These are phyloP conservation scores for Phytophthora kernoviae DNA, from an alignment of 352 stramenopile species.

Conservation along the genomic window DNA sequence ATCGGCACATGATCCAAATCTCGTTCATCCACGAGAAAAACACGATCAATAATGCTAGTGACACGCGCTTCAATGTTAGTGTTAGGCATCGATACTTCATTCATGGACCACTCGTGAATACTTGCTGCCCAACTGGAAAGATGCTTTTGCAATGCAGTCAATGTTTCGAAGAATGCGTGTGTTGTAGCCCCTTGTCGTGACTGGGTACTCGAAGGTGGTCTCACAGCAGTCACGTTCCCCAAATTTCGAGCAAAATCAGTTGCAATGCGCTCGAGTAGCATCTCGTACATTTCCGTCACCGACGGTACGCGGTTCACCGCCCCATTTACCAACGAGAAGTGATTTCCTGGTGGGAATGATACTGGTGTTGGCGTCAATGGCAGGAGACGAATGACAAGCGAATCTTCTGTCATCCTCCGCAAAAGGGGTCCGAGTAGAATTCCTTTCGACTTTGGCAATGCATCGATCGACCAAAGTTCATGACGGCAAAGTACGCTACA, in stretches of 20 bases:
- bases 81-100: neutral
- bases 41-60: constrained; percentile 33
- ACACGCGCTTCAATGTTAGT: constrained; percentile 18
- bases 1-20: constrained; percentile 32
- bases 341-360: neutral
- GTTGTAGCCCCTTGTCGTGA: constrained; percentile 4
- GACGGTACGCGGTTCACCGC: neutral
- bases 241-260: constrained; percentile 23
- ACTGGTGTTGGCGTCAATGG: constrained; percentile 2
- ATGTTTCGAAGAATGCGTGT: constrained; percentile 21
- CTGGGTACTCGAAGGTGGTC: neutral
- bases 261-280: constrained; percentile 18
- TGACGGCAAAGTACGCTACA: constrained; percentile 25
- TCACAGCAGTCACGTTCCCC: constrained; percentile 8
- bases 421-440: constrained; percentile 66
- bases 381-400: constrained; percentile 35
- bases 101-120: constrained; percentile 21
- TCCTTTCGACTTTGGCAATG: constrained; percentile 30
- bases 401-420: constrained; percentile 69
- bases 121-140: constrained; percentile 61
- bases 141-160: constrained; percentile 70
- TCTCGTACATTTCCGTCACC: constrained; percentile 27
- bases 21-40: constrained; percentile 40
- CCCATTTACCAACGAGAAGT: neutral
- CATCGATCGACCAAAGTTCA: constrained; percentile 26